Evolutionary conservation across 208 protist genomes (phyloP), one percentile per base, ranked within the genome.

Genomic region (Crithidia sp.): DNA sequence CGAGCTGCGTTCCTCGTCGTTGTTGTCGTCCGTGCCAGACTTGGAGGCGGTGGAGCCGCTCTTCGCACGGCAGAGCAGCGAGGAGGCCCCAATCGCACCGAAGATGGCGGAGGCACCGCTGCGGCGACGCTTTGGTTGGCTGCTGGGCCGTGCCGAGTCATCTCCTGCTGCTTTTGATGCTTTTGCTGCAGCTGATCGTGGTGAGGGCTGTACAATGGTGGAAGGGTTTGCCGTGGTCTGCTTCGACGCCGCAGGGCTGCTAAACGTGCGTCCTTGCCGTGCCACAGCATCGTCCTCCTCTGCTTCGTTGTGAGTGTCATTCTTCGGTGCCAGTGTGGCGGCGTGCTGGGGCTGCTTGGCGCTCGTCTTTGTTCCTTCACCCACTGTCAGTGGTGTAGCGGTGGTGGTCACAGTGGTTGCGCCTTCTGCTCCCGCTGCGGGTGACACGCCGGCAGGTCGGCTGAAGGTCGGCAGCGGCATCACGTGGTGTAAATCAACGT

Each of bases 401-500:
- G 28, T 28, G 28, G 9, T 49, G 45, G 45, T 49, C 45, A 13
- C 45, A 7, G 7, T 2, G 9, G 45, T 0, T 49, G 61, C 14
- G 3, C 5, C 57, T 12, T 36, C 7, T 14, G 4, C 61, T 6
- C 9, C 61, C 45, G 2, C 5, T 14, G 28, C 41, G 2, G 6
- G 61, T 41, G 44, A 50, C 36, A 5, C 50, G 50, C 28, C 43
- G 14, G 49, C 3, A 4, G 19, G 49, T 2, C 7, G 47, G 14
- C 13, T 58, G 41, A 69, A 69, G 39, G 64, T 69, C n/a, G 64
- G 64, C 40, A 69, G 40, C 14, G 52, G 64, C 64, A 69, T 69
- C 9, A 69, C 52, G 12, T 58, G 64, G 14, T 50, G 64, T 16
- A 56, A 13, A 14, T 63, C n/a, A 12, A 28, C 10, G 43, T 62